These are phyloP conservation scores for Rhizophora apiculata DNA, from an alignment of 345 rosid genomes.

Conservation along the genomic window DNA sequence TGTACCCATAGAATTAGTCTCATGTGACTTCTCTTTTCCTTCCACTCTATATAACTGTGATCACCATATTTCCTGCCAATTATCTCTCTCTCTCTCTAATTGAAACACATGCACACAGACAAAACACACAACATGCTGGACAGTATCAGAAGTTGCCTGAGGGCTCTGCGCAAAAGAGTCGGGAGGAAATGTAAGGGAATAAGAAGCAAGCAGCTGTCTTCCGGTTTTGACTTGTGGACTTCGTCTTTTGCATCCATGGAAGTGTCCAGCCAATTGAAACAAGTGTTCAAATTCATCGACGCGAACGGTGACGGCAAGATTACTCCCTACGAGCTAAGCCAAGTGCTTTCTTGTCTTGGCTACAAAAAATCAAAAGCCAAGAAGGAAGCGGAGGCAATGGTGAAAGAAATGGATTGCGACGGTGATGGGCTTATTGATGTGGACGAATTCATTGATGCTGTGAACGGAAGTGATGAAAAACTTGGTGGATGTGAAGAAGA, in stretches of 20 bases:
- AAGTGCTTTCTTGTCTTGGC: conserved; percentile 36
- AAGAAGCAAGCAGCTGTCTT: conserved; percentile 4
- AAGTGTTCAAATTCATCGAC: conserved; percentile 45
- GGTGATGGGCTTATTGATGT: conserved; percentile 50
- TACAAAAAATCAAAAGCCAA: conserved; percentile 28
- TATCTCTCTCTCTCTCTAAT: background rate
- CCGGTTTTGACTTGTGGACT: conserved; percentile 20
- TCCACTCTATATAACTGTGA: no score
- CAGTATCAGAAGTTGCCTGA: conserved; percentile 20
- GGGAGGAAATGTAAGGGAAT: conserved; percentile 3
- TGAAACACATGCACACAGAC: no score
- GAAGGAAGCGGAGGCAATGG: conserved; percentile 37
- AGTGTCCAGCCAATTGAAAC: conserved; percentile 32
- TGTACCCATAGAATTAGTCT: background rate
- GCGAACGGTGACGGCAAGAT: conserved; percentile 51
- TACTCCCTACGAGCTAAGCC: conserved; percentile 38
- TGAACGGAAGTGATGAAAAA: background rate
- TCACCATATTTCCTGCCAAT: background rate
- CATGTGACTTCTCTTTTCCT: no score
- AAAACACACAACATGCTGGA: conserved; percentile 7
- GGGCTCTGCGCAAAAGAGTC: conserved; percentile 17
- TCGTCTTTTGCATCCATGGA: conserved; percentile 37
- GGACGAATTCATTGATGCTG: conserved; percentile 37
- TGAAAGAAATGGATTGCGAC: conserved; percentile 38
- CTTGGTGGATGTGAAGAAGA: background rate